These are phyloP conservation scores for Themeda triandra DNA, from an alignment of 176 grass and related monocot genomes.

Conservation along the genomic window DNA sequence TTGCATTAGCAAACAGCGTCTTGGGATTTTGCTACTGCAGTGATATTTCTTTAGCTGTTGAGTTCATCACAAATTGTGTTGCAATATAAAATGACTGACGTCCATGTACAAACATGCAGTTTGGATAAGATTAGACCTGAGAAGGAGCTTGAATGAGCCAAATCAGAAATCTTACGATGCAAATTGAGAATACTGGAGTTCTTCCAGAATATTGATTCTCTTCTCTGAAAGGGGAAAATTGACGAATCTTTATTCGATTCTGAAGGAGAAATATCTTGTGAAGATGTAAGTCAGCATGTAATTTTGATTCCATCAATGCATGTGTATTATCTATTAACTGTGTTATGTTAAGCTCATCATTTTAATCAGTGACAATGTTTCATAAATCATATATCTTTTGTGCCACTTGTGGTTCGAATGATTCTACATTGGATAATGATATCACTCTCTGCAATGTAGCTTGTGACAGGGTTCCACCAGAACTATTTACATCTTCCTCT, in stretches of 20 bases:
- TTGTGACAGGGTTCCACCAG: constrained; percentile 87
- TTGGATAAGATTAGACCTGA: constrained; percentile 95
- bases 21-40: background rate
- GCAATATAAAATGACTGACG: constrained; percentile 10
- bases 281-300: constrained; percentile 56
- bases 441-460: constrained; percentile 89
- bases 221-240: constrained; percentile 60
- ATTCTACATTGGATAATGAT: constrained; percentile 60
- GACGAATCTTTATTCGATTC: constrained; percentile 75
- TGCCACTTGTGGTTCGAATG: constrained; percentile 61
- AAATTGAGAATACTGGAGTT: constrained; percentile 77
- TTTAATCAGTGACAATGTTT: constrained; percentile 2
- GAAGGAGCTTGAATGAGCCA: constrained; percentile 93
- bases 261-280: constrained; percentile 70
- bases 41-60: constrained; percentile 2
- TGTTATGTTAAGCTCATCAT: background rate
- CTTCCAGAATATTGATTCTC: constrained; percentile 60
- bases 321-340: background rate
- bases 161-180: constrained; percentile 69
- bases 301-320: background rate
- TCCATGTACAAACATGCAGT: constrained; percentile 40
- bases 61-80: background rate
- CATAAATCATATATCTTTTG: constrained; percentile 76
- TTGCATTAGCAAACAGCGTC: background rate
- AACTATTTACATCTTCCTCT: constrained; percentile 90